Evolutionary conservation across 2,329 filamentous ascomycete genomes (phyloP), one percentile per base, ranked within the genome.

Genomic region (Elsinoe ampelina): DNA sequence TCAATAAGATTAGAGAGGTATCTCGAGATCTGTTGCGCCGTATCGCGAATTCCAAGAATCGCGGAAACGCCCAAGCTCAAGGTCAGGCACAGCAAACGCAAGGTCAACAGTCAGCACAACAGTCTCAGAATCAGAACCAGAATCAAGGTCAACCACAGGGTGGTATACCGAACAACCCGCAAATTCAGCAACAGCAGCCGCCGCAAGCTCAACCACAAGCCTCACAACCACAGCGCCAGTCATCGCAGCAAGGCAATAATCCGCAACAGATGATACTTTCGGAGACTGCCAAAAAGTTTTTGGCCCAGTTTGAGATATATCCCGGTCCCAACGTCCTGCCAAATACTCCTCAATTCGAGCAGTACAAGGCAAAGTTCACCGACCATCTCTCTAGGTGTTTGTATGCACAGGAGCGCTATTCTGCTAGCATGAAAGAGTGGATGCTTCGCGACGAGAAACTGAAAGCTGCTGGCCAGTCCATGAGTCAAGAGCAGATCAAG

Each of bases 191-290:
- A 22, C 56, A 59, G 50, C 54, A 60, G 35, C 47, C 39, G 22
- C 26, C 15, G 13, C 58, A 54, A 58, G 15, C 34, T 38, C 61
- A 61, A 30, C 60, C 59, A 36, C 59, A 62, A 58, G 41, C 58
- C 19, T 63, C 61, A 42, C 57, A 61, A 58, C 56, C 58, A 19
- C 57, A 61, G 20, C 66, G 67, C 47, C 63, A 67, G 51, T 60
- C 62, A 19, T 61, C 64, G 41, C 61, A 62, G 38, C 64, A 66
- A 41, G 62, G 63, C 17, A 45, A 58, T 45, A 41, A 36, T 34
- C 57, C 68, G 47, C 68, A 68, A 20, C 63, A 66, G 15, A 61
- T 63, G 22, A 63, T 65, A 45, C 63, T 67, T 36, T 65, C 65
- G 43, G 68, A 68, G 55, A 64, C 67, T 13, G 55, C 55, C 51